phyloP scores from a whole-genome alignment of 352 stramenopile species.

The Plasmopara viticola region DNA sequence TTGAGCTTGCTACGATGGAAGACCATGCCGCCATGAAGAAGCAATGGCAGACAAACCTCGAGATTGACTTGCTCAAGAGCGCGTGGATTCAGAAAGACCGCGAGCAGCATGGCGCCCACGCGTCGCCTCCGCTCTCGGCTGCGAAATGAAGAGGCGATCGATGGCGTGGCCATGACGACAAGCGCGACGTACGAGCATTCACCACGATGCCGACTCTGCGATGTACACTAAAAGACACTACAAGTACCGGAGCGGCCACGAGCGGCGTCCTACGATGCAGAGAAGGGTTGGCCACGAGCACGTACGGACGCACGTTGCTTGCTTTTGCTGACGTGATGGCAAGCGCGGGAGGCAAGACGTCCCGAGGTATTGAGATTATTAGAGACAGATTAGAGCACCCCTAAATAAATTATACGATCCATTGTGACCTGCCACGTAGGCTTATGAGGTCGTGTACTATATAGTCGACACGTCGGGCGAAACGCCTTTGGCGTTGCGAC shows the following conservation, averaged over 20 bases:
- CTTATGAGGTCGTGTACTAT: too few species aligned
- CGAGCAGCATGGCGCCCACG: conserved; percentile 32
- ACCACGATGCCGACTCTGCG: too few species aligned
- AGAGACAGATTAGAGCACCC: background rate
- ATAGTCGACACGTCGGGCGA: too few species aligned
- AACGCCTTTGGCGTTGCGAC: too few species aligned
- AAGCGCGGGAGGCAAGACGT: background rate
- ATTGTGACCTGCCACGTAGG: background rate
- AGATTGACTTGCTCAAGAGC: conserved; percentile 59
- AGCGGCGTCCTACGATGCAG: background rate
- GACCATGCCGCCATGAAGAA: conserved; percentile 52
- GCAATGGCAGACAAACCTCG: conserved; percentile 56
- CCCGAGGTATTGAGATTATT: background rate
- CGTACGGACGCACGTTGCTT: background rate
- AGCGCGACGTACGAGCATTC: too few species aligned
- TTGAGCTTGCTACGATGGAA: conserved; percentile 21
- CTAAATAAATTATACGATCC: background rate
- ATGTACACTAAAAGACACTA: background rate
- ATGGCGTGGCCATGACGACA: too few species aligned
- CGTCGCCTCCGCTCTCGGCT: conserved; percentile 25
- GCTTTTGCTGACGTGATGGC: background rate
- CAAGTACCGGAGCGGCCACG: background rate
- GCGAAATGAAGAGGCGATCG: too few species aligned
- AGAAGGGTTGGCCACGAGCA: background rate
- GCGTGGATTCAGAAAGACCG: conserved; percentile 56